These are phyloP conservation scores for Barbarea vulgaris DNA, from an alignment of 345 rosid genomes.

Conservation along the genomic window DNA sequence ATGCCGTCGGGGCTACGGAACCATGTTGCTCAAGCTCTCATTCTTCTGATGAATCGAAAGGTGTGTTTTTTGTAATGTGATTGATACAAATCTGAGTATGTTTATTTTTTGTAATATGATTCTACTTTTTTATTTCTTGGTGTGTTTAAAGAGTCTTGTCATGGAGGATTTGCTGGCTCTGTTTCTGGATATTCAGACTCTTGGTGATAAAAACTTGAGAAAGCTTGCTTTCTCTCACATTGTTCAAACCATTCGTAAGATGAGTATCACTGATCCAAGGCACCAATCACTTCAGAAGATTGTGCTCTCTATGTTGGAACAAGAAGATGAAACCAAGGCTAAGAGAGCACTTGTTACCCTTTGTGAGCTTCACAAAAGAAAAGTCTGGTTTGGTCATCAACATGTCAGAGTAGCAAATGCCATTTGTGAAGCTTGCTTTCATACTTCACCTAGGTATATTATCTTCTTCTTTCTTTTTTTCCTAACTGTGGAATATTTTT, in stretches of 20 bases:
- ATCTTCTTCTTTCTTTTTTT: too few relatives aligned
- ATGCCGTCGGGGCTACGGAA: conserved; percentile 78
- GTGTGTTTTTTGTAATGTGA: conserved; percentile 27
- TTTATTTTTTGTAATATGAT: not conserved
- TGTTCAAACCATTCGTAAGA: conserved; percentile 72
- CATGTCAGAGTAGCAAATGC: conserved; percentile 90
- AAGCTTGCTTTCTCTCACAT: conserved; percentile 81
- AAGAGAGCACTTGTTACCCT: conserved; percentile 71
- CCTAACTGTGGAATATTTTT: conserved; percentile 13
- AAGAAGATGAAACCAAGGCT: conserved; percentile 80
- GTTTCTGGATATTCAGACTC: conserved; percentile 78
- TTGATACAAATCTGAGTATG: not conserved
- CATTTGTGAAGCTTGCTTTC: conserved; percentile 85
- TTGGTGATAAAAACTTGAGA: conserved; percentile 68
- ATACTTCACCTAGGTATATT: conserved; percentile 70
- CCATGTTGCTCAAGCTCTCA: conserved; percentile 69
- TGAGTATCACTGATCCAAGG: conserved; percentile 76
- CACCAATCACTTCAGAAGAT: conserved; percentile 79
- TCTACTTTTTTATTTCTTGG: conserved; percentile 19
- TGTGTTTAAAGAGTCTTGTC: conserved; percentile 61
- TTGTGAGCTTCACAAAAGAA: conserved; percentile 77
- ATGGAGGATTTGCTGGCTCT: conserved; percentile 61
- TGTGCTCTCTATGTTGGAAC: conserved; percentile 63
- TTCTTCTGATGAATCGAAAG: conserved; percentile 69
- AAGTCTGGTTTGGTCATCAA: conserved; percentile 84